phyloP scores from a whole-genome alignment of 2,329 filamentous ascomycete genomes.

The Aspergillus glaucus region DNA sequence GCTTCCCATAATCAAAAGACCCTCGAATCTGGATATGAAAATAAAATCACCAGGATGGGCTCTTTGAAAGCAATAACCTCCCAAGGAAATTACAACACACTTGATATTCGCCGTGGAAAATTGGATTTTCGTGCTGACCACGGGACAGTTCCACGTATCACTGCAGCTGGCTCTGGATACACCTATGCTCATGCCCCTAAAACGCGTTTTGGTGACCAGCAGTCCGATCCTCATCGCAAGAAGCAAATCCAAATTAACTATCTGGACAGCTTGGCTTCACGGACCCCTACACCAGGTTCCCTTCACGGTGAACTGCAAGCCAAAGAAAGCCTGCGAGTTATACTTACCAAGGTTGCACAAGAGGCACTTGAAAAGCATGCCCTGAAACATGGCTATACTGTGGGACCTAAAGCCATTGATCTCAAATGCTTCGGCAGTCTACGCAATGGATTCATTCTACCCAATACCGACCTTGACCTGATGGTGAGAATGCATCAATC shows the following conservation, averaged over 20 bases:
- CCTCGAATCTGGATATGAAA: background rate
- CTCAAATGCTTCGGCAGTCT: constrained; percentile 77
- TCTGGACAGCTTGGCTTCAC: constrained; percentile 39
- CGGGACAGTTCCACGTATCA: background rate
- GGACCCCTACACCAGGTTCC: constrained; percentile 59
- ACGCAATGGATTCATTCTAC: constrained; percentile 76
- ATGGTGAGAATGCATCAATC: constrained; percentile 18
- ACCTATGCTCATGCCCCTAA: constrained; percentile 3
- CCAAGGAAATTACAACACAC: background rate
- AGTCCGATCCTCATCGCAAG: constrained; percentile 6
- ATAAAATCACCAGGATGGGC: background rate
- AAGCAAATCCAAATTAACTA: constrained; percentile 14
- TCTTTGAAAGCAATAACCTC: too few species aligned
- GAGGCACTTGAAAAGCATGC: constrained; percentile 51
- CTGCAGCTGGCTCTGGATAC: constrained; percentile 2
- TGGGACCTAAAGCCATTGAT: constrained; percentile 53
- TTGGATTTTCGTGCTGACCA: background rate
- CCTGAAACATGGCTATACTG: constrained; percentile 37
- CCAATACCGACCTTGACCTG: constrained; percentile 86
- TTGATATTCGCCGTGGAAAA: background rate
- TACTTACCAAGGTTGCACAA: constrained; percentile 60
- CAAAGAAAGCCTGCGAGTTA: constrained; percentile 64
- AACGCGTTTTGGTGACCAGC: constrained; percentile 8
- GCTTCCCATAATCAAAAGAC: constrained; percentile 3
- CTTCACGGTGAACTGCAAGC: constrained; percentile 55